A percentile compares a stretch with the other conserved stretches of the same genome.
phyloP scores from a whole-genome alignment of 441 rosid genomes.

The Corymbia calophylla region DNA sequence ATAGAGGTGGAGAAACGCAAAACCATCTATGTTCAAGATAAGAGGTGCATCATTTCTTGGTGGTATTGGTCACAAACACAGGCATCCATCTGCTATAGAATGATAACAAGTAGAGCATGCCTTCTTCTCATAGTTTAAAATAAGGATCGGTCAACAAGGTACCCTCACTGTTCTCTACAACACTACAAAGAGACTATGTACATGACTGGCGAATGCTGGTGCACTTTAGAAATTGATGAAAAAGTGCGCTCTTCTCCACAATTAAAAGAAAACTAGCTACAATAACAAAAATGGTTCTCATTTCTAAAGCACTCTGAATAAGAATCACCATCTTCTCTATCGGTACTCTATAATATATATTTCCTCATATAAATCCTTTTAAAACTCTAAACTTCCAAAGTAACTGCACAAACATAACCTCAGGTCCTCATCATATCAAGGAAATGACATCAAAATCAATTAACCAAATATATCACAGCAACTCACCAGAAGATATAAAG shows the following conservation, averaged over 20 bases:
- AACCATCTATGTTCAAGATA: background rate
- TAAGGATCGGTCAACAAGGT: background rate
- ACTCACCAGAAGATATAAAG: constrained; percentile 17
- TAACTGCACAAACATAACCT: background rate
- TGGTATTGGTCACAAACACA: background rate
- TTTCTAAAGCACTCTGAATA: background rate
- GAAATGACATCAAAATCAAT: background rate
- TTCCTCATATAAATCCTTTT: background rate
- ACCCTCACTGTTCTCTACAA: background rate
- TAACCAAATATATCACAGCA: background rate
- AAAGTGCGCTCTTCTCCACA: background rate
- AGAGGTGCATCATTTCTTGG: background rate
- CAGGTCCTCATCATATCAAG: background rate
- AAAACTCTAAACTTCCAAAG: background rate
- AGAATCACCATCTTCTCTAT: background rate
- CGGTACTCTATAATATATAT: background rate
- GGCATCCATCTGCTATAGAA: background rate
- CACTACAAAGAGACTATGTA: background rate
- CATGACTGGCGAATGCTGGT: background rate
- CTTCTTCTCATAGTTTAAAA: background rate
- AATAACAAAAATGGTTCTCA: background rate
- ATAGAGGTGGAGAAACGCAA: constrained; percentile 6
- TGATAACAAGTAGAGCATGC: background rate
- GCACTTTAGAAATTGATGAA: background rate
- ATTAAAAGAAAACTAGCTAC: background rate